phyloP scores from a whole-genome alignment of 1,284 basidiomycete species.

The Wolfiporia cocos region DNA sequence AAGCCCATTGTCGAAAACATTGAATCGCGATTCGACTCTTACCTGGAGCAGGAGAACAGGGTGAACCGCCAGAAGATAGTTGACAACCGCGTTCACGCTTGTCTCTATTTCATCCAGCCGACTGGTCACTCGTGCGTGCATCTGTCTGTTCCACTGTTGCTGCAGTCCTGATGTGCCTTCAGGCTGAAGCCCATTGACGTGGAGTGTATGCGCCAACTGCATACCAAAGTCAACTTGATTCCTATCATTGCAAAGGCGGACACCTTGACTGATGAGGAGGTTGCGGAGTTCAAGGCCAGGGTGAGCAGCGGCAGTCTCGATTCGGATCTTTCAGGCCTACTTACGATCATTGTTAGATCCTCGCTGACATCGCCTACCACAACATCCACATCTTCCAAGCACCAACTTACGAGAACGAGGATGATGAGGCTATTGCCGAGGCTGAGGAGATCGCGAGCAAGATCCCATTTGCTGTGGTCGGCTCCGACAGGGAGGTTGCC shows the following conservation, averaged over 20 bases:
- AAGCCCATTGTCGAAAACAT: constrained; percentile 97
- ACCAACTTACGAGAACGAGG: constrained; percentile 93
- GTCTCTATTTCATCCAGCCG: constrained; percentile 96
- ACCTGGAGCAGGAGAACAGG: constrained; percentile 95
- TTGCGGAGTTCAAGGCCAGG: constrained; percentile 85
- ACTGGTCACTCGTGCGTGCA: constrained; percentile 89
- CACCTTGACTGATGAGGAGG: constrained; percentile 94
- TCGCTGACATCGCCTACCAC: constrained; percentile 88
- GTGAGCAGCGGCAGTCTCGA: constrained; percentile 37
- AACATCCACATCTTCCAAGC: constrained; percentile 96
- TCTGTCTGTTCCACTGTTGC: constrained; percentile 3
- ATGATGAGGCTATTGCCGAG: constrained; percentile 94
- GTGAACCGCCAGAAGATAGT: constrained; percentile 86
- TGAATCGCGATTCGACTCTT: constrained; percentile 92
- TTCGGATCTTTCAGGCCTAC: neutral
- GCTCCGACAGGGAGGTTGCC: constrained; percentile 78
- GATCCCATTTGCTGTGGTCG: constrained; percentile 96
- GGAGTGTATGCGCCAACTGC: constrained; percentile 94
- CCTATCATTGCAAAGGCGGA: constrained; percentile 96
- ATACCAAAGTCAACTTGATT: constrained; percentile 95
- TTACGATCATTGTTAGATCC: constrained; percentile 48
- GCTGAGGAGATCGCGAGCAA: constrained; percentile 95
- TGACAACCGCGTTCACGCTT: constrained; percentile 89
- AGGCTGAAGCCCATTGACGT: constrained; percentile 96
- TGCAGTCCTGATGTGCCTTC: constrained; percentile 9